phyloP scores from a whole-genome alignment of 306 rosid genomes.

The Gastrolobium bilobum region DNA sequence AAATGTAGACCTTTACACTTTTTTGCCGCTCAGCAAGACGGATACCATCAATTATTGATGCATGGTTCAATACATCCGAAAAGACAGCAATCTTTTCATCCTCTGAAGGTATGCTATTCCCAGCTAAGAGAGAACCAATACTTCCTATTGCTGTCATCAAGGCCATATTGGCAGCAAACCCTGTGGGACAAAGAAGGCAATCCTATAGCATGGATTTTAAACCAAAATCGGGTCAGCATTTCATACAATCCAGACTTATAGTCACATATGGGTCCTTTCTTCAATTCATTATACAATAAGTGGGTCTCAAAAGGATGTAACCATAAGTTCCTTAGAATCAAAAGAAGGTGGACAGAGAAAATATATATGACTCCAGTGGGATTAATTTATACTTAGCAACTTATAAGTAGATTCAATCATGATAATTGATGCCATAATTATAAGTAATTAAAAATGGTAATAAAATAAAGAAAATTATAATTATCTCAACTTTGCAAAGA shows the following conservation, averaged over 20 bases:
- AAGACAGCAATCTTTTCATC: constrained; percentile 82
- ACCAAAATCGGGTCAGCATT: constrained; percentile 60
- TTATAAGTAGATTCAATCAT: constrained; percentile 7
- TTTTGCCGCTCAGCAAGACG: constrained; percentile 85
- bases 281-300: constrained; percentile 29
- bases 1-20: constrained; percentile 74
- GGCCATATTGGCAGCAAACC: constrained; percentile 99
- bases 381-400: constrained; percentile 30
- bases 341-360: background rate
- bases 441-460: constrained; percentile 23
- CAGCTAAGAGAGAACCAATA: constrained; percentile 76
- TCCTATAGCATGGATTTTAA: constrained; percentile 81
- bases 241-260: constrained; percentile 38
- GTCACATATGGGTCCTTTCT: constrained; percentile 41
- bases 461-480: background rate
- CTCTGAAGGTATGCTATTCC: constrained; percentile 61
- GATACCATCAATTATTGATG: constrained; percentile 94
- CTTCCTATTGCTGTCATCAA: constrained; percentile 89
- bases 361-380: constrained; percentile 10
- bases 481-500: constrained; percentile 6
- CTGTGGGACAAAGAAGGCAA: constrained; percentile 99
- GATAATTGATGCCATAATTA: background rate
- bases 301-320: constrained; percentile 30
- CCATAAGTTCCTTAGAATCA: constrained; percentile 30
- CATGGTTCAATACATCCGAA: constrained; percentile 91